A percentile compares a stretch with the other conserved stretches of the same genome.
These are phyloP conservation scores for Trapa bicornis DNA, from an alignment of 345 rosid genomes.

Conservation along the genomic window DNA sequence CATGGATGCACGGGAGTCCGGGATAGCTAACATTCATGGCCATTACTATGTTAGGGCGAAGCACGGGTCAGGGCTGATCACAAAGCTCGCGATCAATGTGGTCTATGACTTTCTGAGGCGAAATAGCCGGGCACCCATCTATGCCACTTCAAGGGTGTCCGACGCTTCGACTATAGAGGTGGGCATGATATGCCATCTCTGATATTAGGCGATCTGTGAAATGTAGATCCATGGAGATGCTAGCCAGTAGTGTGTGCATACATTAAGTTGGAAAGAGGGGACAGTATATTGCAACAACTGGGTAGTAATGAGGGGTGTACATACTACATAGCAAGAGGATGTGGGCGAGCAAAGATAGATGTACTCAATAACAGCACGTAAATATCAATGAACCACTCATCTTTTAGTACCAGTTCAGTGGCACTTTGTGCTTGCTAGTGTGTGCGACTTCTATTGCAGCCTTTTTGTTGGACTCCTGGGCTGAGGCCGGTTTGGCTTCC, in stretches of 20 bases:
- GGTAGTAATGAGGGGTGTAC: not conserved
- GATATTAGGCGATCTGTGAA: conserved; percentile 4
- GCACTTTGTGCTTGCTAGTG: no score
- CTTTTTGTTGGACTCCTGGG: no score
- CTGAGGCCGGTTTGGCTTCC: no score
- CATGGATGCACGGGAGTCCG: conserved; percentile 76
- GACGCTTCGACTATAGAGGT: conserved; percentile 86
- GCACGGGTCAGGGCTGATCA: conserved; percentile 62
- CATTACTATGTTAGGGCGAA: conserved; percentile 69
- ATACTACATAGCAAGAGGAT: not conserved
- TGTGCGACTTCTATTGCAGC: no score
- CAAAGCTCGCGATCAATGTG: conserved; percentile 45
- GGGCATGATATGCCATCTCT: conserved; percentile 79
- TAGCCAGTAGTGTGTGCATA: not conserved
- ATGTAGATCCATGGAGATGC: not conserved
- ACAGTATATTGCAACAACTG: not conserved
- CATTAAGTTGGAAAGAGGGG: not conserved
- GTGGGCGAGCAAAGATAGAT: not conserved
- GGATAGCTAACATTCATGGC: conserved; percentile 77
- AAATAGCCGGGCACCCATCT: conserved; percentile 46
- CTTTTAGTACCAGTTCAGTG: no score
- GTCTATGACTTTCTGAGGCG: conserved; percentile 79
- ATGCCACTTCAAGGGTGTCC: conserved; percentile 34
- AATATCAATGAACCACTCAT: no score
- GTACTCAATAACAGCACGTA: no score